Evolutionary conservation across 345 rosid species (phyloP), one percentile per base, ranked within the genome.

Genomic region (Nephelium lappaceum): DNA sequence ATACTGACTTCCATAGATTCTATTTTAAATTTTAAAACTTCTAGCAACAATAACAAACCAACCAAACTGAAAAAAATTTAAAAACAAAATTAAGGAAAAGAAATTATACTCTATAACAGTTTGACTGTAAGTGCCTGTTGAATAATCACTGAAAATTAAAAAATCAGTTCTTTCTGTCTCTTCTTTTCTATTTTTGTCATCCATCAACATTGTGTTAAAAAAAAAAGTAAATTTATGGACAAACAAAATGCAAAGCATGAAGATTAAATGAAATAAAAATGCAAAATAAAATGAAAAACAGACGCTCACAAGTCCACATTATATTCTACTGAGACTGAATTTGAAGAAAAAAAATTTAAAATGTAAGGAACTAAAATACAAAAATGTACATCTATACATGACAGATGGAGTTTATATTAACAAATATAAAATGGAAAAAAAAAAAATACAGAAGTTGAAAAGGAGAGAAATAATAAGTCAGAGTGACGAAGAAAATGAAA

Each of bases 241-340:
- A 31, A 39, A 38, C 1, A 11, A 45, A 6, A 1, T 16, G 61
- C 27, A 24, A 58, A 58, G 14, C 2, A 58, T 39, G 11, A 38
- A 60, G n/a, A 64, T 51, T 51, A 51, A 3, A 14, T 51, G 57
- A 51, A 25, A 12, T 23, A 14, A 25, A 11, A 64, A 7, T 12
- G 68, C 36, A 27, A 71, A 49, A 49, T 25, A 27, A 24, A 47
- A 5, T 0, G 18, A 51, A 27, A 49, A 8, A 25, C 4, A 0
- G 11, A 8, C 23, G 8, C 42, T 11, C 43, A 15, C 67, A 61
- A 14, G 8, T 16, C 62, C 19, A 8, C 74, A 71, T 71, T 18
- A 18, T 58, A 27, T 71, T 51, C 61, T 51, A 71, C 74, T 16
- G 42, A 16, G 18, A 47, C 24, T 70, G 57, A 70, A 70, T 24